Evolutionary conservation across 345 rosid genomes (phyloP), one percentile per base, ranked within the genome.

Genomic region (Raphanus raphanistrum): DNA sequence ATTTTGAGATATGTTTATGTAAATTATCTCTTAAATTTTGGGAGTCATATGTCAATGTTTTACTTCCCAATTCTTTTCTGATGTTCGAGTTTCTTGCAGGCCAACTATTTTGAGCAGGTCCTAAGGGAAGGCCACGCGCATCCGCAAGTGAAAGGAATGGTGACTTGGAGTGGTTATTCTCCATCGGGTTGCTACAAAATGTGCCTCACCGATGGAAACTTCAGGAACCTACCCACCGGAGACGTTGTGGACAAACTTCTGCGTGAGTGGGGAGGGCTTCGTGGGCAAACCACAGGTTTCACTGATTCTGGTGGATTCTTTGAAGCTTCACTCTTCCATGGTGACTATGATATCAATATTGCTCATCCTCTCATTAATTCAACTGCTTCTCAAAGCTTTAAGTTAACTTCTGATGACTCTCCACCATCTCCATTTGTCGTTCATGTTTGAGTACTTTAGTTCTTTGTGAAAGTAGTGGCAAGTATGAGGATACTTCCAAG

Each of bases 121-220:
- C 62, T 94, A 33, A 89, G 85, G 77, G 98, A 94, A 75, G 96
- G 72, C 0, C 87, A 86, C 58, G 72, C 87, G 4, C 97, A 92
- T 73, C 94, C 92, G 0, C 81, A 81, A 35, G 87, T 94, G n/a
- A 43, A 36, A 2, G 97, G 96, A 52, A 94, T 94, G 0, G 85
- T 92, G 27, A 29, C 84, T 0, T 90, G 97, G 98, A 35, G 86
- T 4, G 96, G 91, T 2, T 87, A 90, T 89, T 72, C 26, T 0
- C 87, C 94, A 1, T 2, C 59, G 4, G 94, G 92, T 11, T 94
- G 97, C 72, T 91, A 88, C 70, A 64, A 77, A 28, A 91, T 94
- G 92, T 91, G 96, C 52, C 78, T 92, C 61, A 94, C 97, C 0
- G 90, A 90, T 66, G 88, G 83, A 76, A 87, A 85, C 79, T 94